Conservation (phyloP, 495 filamentous ascomycete species). For the Hyaloscypha finlandica region DNA sequence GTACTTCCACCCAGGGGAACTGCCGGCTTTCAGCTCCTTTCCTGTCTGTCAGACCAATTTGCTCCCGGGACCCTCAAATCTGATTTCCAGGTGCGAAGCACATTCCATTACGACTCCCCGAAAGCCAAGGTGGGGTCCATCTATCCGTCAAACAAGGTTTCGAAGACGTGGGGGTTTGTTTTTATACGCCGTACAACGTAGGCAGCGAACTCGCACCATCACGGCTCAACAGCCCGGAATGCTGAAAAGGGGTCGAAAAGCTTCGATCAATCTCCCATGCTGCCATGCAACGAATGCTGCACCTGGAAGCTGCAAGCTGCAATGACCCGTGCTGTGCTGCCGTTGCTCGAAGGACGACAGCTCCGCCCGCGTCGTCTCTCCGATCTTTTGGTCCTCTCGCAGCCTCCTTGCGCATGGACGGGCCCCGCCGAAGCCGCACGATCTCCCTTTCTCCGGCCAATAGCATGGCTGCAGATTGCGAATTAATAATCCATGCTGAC, state of each 20-base stretch:
- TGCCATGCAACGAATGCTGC: not conserved
- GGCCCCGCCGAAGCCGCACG: not conserved
- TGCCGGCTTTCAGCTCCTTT: not conserved
- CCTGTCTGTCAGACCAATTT: not conserved
- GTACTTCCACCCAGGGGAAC: not conserved
- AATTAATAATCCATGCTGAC: conserved; percentile 19
- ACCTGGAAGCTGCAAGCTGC: not conserved
- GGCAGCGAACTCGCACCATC: not conserved
- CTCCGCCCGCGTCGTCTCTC: not conserved
- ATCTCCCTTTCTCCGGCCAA: not conserved
- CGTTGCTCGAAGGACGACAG: not conserved
- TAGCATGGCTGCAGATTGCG: not conserved
- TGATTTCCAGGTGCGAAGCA: not conserved
- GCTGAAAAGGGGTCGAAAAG: not conserved
- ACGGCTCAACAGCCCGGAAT: not conserved
- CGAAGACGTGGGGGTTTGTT: not conserved
- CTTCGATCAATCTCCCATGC: not conserved
- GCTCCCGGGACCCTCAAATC: not conserved
- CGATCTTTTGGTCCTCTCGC: not conserved
- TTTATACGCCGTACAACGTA: not conserved
- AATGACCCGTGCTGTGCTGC: not conserved
- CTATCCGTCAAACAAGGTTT: not conserved
- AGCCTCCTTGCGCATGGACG: not conserved
- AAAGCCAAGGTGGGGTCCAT: not conserved
- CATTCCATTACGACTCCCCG: not conserved